phyloP scores from a whole-genome alignment of 2,329 filamentous ascomycete genomes.

The Thelonectria discophora region DNA sequence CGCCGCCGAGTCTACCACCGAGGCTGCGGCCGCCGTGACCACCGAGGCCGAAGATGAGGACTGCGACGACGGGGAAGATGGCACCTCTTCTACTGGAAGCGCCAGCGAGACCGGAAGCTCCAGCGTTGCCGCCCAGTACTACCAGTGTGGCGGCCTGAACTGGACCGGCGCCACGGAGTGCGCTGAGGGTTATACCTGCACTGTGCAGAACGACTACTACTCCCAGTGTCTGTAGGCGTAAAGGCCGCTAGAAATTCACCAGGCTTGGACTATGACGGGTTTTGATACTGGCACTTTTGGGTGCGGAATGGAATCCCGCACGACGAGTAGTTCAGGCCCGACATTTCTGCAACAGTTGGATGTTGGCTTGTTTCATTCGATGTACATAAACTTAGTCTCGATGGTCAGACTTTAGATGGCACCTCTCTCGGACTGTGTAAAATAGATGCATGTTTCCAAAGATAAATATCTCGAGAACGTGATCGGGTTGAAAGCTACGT shows the following conservation, averaged over 20 bases:
- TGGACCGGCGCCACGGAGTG: slow-evolving; percentile 55
- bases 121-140: slow-evolving; percentile 8
- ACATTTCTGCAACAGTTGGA: background rate
- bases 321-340: background rate
- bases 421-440: slow-evolving; percentile 1
- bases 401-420: background rate
- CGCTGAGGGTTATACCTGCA: slow-evolving; percentile 50
- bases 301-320: background rate
- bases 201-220: slow-evolving; percentile 49
- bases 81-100: slow-evolving; percentile 1
- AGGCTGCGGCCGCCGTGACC: background rate
- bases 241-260: background rate
- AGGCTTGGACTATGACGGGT: background rate
- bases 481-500: too few species aligned
- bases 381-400: slow-evolving; percentile 13
- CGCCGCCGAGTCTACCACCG: slow-evolving; percentile 3
- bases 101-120: background rate
- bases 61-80: slow-evolving; percentile 7
- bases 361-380: slow-evolving; percentile 8
- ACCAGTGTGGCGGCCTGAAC: slow-evolving; percentile 54
- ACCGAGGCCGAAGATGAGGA: slow-evolving; percentile 7
- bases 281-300: background rate
- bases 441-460: background rate
- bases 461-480: too few species aligned
- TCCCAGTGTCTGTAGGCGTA: slow-evolving; percentile 46